A percentile compares a stretch with the other conserved stretches of the same genome.
These are phyloP conservation scores for Cupressus sempervirens DNA, from an alignment of 75 land plant species.

Conservation along the genomic window DNA sequence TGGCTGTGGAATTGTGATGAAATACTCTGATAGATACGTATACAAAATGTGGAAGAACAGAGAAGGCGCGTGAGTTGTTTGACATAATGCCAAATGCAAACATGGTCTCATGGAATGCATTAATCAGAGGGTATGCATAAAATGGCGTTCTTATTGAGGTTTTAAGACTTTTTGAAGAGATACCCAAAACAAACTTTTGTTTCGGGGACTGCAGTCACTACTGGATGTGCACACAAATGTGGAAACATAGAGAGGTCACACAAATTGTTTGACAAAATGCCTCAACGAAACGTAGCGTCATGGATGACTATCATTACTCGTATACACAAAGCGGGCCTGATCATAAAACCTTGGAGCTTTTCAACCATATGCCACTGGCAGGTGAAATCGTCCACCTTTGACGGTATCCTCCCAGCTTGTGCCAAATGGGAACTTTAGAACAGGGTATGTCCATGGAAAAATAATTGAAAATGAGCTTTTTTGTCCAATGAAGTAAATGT, in stretches of 20 bases:
- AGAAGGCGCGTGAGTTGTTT: too few relatives aligned
- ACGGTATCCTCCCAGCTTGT: constrained; percentile 49
- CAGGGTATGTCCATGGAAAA: constrained; percentile 46
- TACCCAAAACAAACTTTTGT: too few relatives aligned
- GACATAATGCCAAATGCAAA: too few relatives aligned
- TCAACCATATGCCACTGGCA: constrained; percentile 39
- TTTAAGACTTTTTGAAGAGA: too few relatives aligned
- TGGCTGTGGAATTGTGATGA: too few relatives aligned
- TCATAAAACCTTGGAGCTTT: constrained; percentile 26
- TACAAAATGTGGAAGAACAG: too few relatives aligned
- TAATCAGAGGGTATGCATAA: too few relatives aligned
- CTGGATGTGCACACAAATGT: too few relatives aligned
- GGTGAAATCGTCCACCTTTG: constrained; percentile 33
- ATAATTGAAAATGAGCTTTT: constrained; percentile 23
- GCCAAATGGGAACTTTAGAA: constrained; percentile 24
- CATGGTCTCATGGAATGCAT: too few relatives aligned
- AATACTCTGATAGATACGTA: too few relatives aligned
- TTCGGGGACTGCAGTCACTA: too few relatives aligned
- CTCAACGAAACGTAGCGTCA: constrained; percentile 11
- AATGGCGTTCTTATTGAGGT: too few relatives aligned
- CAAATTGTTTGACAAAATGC: constrained; percentile 15
- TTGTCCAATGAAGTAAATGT: constrained; percentile 34
- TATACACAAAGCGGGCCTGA: neutral
- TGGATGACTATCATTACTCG: constrained; percentile 18
- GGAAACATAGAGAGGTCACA: constrained; percentile 20